phyloP scores from a whole-genome alignment of 768 basidiomycete species.

The Podaxis mareebaensis region DNA sequence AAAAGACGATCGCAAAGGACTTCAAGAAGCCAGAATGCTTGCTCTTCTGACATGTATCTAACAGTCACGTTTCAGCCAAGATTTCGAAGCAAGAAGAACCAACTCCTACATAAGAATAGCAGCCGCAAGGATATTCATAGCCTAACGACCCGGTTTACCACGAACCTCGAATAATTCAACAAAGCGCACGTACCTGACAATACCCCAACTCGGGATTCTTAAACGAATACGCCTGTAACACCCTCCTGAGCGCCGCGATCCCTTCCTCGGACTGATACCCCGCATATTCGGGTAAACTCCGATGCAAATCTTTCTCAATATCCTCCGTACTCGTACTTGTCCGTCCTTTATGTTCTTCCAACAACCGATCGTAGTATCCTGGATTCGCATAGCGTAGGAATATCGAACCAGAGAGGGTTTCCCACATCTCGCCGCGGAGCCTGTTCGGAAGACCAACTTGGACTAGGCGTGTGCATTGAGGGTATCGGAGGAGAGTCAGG shows the following conservation, averaged over 20 bases:
- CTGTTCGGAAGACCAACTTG: conserved; percentile 96
- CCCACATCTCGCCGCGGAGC: conserved; percentile 97
- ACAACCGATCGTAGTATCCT: conserved; percentile 73
- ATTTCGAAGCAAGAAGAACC: background rate
- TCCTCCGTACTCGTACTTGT: conserved; percentile 92
- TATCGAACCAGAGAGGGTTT: conserved; percentile 91
- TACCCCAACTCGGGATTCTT: conserved; percentile 94
- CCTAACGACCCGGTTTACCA: conserved; percentile 41
- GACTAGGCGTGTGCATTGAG: conserved; percentile 94
- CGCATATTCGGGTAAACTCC: conserved; percentile 94
- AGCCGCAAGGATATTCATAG: conserved; percentile 97
- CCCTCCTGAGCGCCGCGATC: conserved; percentile 80
- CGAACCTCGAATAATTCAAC: background rate
- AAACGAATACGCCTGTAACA: conserved; percentile 94
- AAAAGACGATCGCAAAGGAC: conserved; percentile 92
- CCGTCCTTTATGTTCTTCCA: conserved; percentile 76
- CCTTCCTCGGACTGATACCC: conserved; percentile 93
- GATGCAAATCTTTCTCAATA: conserved; percentile 97
- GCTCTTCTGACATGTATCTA: conserved; percentile 99
- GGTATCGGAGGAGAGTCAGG: conserved; percentile 93
- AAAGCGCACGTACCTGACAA: conserved; percentile 65
- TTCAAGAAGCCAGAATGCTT: conserved; percentile 96
- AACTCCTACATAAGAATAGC: conserved; percentile 82
- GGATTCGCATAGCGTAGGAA: conserved; percentile 88
- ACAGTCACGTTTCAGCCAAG: conserved; percentile 15